phyloP scores from a whole-genome alignment of 768 basidiomycete genomes.

The Podaxis rugospora region DNA sequence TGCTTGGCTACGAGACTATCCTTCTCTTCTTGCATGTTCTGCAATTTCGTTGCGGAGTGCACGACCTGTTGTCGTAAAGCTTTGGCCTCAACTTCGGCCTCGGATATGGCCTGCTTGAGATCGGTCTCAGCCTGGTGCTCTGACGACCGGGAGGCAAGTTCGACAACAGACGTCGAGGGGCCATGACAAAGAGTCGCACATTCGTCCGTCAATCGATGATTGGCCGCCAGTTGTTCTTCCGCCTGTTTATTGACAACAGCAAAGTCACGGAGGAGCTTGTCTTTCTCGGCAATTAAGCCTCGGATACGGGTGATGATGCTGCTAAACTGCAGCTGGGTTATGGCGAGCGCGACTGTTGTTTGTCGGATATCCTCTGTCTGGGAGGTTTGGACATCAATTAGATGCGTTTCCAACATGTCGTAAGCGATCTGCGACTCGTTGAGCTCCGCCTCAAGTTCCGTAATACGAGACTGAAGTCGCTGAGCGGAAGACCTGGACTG shows the following conservation, averaged over 20 bases:
- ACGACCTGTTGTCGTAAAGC: not conserved
- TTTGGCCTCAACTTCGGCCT: not conserved
- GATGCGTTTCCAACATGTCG: not conserved
- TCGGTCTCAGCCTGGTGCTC: slow-evolving; percentile 17
- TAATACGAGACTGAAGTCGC: not conserved
- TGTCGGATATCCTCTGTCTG: not conserved
- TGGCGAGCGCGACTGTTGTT: not conserved
- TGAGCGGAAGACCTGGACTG: slow-evolving; percentile 8
- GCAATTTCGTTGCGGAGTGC: slow-evolving; percentile 1
- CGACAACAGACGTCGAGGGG: slow-evolving; percentile 11
- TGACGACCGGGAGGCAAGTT: slow-evolving; percentile 14
- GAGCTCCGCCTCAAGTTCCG: not conserved
- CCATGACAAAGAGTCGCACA: slow-evolving; percentile 11
- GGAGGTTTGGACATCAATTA: not conserved
- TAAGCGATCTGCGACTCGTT: not conserved
- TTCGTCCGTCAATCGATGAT: not conserved
- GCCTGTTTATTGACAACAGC: not conserved
- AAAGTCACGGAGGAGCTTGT: not conserved
- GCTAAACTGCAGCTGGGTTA: slow-evolving; percentile 8
- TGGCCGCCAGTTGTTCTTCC: not conserved
- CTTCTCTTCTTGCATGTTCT: slow-evolving; percentile 8
- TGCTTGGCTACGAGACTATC: not conserved
- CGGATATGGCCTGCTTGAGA: slow-evolving; percentile 13
- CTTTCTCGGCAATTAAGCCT: not conserved
- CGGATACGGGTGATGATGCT: not conserved